Conservation (phyloP, 2,329 filamentous ascomycete species). For the Pseudogymnoascus pannorum region DNA sequence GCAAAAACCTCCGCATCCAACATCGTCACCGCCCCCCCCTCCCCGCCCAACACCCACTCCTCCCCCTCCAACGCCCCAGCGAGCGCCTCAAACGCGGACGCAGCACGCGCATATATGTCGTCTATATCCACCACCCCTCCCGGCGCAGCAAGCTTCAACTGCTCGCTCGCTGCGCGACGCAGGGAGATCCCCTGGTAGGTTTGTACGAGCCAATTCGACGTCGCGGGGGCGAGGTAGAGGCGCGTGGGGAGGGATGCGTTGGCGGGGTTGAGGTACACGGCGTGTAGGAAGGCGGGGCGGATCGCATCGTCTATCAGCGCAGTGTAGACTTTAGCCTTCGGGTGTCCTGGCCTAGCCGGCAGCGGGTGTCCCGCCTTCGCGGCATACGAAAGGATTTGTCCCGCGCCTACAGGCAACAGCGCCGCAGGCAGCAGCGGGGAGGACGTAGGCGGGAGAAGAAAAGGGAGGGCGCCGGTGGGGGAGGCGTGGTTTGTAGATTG, state of each 20-base stretch:
- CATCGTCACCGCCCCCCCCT: constrained; percentile 47
- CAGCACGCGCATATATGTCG: constrained; percentile 52
- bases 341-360: background rate
- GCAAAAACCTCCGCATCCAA: constrained; percentile 89
- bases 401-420: constrained; percentile 47
- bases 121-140: constrained; percentile 43
- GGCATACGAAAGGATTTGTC: constrained; percentile 63
- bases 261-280: constrained; percentile 65
- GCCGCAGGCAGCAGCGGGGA: constrained; percentile 26
- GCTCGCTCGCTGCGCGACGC: background rate
- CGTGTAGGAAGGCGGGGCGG: constrained; percentile 52
- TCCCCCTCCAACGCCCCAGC: constrained; percentile 30
- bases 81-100: constrained; percentile 55
- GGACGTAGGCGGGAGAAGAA: constrained; percentile 56
- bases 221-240: constrained; percentile 66
- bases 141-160: background rate
- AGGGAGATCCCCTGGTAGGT: background rate
- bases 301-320: background rate
- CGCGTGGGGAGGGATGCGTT: constrained; percentile 59
- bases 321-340: background rate
- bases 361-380: constrained; percentile 22
- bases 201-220: constrained; percentile 28
- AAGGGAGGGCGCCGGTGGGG: constrained; percentile 80
- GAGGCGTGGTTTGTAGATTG: constrained; percentile 90
- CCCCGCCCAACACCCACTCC: constrained; percentile 51